Base-by-base conservation (phyloP, 2,329 filamentous ascomycete genomes). In the Hypoxylon sp. region DNA sequence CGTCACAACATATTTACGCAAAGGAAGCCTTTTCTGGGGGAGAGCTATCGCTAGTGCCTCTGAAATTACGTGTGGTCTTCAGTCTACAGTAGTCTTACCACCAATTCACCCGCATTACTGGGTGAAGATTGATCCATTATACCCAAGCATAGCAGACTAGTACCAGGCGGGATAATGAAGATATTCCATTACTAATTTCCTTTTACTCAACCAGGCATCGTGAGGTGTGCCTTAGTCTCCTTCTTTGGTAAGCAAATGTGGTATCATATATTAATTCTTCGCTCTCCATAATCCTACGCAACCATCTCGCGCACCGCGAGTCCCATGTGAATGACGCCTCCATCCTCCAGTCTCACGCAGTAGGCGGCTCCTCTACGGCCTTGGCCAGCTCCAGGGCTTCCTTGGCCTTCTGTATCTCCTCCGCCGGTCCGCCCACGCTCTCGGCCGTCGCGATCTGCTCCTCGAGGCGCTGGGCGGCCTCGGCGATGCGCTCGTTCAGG, bases 381-480 rank as follows among this genome's bases (percentile, higher is more conserved):
- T 85, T 84, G 16, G 83, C 86, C 70, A 83, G 77, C 51, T 76
- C 79, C 65, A 89, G 74, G 8, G 82, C 82, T 65, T 85, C 81
- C 75, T 83, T 85, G 1, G 89, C 89, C 71, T 82, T 82, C 50
- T 80, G 77, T 50, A 90, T 71, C 76, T 90, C 86, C 14, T 80
- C 83, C 33, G 77, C 78, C 22, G 80, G 73, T 0, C 78, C 80
- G 11, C 78, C 82, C 57, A 80, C 80, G 69, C 82, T 80, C 71
- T 83, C 87, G 26, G 80, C 79, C n/a, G 86, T 81, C 71, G 93
- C 92, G 72, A 97, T 82, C 77, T 93, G 85, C 70, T 91, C 86
- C 80, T 96, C 89, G 50, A 97, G 83, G 75, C 89, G 92, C 61
- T 85, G 82, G 40, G 94, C 81, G 1, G 93, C 90, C 59, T 90